phyloP scores from a whole-genome alignment of 345 rosid species.

The Brassica juncea region DNA sequence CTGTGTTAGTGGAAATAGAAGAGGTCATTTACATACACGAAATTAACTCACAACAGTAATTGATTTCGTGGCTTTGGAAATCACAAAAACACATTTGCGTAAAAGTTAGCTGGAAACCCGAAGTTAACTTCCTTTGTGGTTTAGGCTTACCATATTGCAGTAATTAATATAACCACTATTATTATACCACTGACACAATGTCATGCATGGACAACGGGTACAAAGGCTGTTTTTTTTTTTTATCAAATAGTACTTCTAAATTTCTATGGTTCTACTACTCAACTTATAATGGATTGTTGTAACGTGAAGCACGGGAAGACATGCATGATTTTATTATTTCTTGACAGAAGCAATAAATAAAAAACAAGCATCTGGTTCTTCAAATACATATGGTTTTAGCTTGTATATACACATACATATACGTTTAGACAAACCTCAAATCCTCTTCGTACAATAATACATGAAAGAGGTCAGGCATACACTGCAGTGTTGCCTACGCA shows the following conservation, averaged over 20 bases:
- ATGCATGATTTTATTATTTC: neutral
- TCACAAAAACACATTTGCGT: constrained; percentile 25
- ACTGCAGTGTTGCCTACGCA: constrained; percentile 23
- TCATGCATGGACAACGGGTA: no score
- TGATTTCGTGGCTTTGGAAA: constrained; percentile 30
- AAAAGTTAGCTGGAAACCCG: constrained; percentile 16
- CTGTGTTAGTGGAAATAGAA: neutral
- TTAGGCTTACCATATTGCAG: neutral
- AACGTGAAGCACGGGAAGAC: neutral
- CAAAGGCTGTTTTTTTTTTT: no score
- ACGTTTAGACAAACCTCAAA: constrained; percentile 29
- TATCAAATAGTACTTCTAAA: no score
- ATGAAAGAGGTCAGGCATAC: constrained; percentile 30
- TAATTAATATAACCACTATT: neutral
- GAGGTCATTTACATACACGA: neutral
- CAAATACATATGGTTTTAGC: constrained; percentile 11
- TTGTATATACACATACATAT: neutral
- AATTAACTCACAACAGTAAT: constrained; percentile 1
- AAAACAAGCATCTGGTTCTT: constrained; percentile 11
- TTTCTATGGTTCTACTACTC: neutral
- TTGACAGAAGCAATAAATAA: constrained; percentile 22
- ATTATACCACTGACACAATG: no score
- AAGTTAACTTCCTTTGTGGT: constrained; percentile 1
- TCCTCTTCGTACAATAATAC: constrained; percentile 25
- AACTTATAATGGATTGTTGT: neutral